phyloP scores from a whole-genome alignment of 139 green algal species.

The Chlorella sp. region DNA sequence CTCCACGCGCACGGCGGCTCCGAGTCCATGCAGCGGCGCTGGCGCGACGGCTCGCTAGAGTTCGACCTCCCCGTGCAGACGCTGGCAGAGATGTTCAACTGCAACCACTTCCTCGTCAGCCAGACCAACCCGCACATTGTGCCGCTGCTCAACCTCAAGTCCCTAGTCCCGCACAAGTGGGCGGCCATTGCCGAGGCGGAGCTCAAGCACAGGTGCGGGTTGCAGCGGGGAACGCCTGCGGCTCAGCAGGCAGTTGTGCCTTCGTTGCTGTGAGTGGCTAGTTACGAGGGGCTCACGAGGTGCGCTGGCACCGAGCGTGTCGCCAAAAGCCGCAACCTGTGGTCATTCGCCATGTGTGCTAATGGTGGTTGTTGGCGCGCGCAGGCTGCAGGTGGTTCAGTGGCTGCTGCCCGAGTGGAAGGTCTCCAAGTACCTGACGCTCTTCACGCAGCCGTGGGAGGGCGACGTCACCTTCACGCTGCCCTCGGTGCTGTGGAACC shows the following conservation, averaged over 20 bases:
- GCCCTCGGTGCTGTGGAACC: constrained; percentile 50
- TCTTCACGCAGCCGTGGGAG: constrained; percentile 86
- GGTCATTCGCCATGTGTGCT: no score
- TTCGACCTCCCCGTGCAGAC: constrained; percentile 72
- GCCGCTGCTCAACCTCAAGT: constrained; percentile 78
- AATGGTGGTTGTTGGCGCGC: no score
- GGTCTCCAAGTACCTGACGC: constrained; percentile 53
- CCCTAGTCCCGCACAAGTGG: constrained; percentile 47
- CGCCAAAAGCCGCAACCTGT: no score
- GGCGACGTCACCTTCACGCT: constrained; percentile 89
- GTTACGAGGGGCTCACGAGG: no score
- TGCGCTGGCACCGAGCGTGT: no score
- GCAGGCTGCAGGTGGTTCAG: constrained; percentile 56
- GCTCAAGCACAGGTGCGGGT: constrained; percentile 76
- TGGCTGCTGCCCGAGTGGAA: constrained; percentile 64
- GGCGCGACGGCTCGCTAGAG: constrained; percentile 66
- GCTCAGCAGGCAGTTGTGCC: not conserved
- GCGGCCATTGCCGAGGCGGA: constrained; percentile 74
- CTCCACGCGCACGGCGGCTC: constrained; percentile 1
- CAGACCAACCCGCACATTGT: constrained; percentile 90
- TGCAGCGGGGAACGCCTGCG: no score
- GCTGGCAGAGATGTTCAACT: constrained; percentile 89
- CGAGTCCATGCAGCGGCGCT: constrained; percentile 54
- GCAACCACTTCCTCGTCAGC: constrained; percentile 89
- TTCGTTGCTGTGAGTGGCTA: not conserved